These are phyloP conservation scores for Solanum paucissectum DNA, from an alignment of 257 asterid species.

Conservation along the genomic window DNA sequence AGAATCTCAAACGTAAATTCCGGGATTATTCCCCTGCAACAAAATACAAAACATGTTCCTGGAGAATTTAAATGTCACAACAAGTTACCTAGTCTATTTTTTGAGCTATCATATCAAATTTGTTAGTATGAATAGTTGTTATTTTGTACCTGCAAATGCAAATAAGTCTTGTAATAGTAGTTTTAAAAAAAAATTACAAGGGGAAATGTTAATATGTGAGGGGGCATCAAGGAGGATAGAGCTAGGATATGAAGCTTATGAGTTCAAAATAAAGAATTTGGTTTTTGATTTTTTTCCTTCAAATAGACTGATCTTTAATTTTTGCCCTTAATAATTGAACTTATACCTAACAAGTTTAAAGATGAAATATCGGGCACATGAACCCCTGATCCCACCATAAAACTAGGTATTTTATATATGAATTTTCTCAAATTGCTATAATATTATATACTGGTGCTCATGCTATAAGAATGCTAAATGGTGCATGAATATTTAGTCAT, in stretches of 20 bases:
- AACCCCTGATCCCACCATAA: not conserved
- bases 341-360: no score
- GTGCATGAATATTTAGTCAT: not conserved
- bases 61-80: not conserved
- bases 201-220: not conserved
- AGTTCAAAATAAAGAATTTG: not conserved
- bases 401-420: no score
- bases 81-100: not conserved
- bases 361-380: not conserved
- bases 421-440: not conserved
- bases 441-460: no score
- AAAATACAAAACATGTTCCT: not conserved
- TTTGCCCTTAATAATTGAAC: not conserved
- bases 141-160: not conserved
- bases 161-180: not conserved
- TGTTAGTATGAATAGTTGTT: not conserved
- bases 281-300: not conserved
- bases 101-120: not conserved
- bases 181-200: not conserved
- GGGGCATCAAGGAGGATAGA: not conserved
- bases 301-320: no score
- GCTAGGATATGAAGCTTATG: not conserved
- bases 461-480: not conserved
- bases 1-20: not conserved
- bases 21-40: not conserved